Conservation (phyloP, 2,329 filamentous ascomycete species). For the Echinosphaeria canescens region DNA sequence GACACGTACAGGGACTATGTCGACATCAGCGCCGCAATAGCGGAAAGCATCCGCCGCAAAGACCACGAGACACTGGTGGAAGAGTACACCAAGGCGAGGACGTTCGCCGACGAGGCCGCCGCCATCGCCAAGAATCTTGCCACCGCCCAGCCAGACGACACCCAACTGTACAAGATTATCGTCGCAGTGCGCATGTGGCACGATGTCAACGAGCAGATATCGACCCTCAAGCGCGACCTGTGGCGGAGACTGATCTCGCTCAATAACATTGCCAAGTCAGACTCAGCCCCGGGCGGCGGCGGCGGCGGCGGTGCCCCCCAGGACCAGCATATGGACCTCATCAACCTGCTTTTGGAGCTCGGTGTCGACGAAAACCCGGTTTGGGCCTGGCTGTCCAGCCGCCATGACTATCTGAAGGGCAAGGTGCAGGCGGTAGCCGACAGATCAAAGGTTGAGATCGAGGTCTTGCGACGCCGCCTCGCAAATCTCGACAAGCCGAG, state of each 20-base stretch:
- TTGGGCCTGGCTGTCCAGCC: slow-evolving; percentile 83
- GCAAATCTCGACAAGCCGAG: slow-evolving; percentile 53
- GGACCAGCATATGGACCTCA: slow-evolving; percentile 79
- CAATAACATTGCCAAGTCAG: slow-evolving; percentile 30
- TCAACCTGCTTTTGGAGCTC: slow-evolving; percentile 72
- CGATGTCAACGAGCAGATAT: slow-evolving; percentile 74
- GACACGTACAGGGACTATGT: slow-evolving; percentile 66
- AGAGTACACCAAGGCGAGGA: slow-evolving; percentile 66
- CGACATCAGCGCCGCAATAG: slow-evolving; percentile 55
- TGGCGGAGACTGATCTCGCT: slow-evolving; percentile 63
- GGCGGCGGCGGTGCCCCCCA: slow-evolving; percentile 16
- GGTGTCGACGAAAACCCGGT: slow-evolving; percentile 94
- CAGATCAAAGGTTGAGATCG: slow-evolving; percentile 77
- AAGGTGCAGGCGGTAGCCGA: slow-evolving; percentile 68
- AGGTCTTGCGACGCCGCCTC: slow-evolving; percentile 67
- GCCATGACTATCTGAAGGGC: slow-evolving; percentile 72
- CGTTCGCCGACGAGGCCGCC: slow-evolving; percentile 59
- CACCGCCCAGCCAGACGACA: slow-evolving; percentile 42
- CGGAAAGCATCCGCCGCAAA: slow-evolving; percentile 72
- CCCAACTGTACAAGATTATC: slow-evolving; percentile 68
- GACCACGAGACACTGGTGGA: slow-evolving; percentile 81
- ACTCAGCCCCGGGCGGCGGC: slow-evolving; percentile 24
- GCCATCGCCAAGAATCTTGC: slow-evolving; percentile 36
- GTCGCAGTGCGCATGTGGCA: slow-evolving; percentile 89
- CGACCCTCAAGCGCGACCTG: slow-evolving; percentile 69